Percentiles rank a stretch among this genome's conserved stretches.
These are phyloP conservation scores for Globisporangium polare DNA, from an alignment of 352 stramenopile genomes.

Conservation along the genomic window DNA sequence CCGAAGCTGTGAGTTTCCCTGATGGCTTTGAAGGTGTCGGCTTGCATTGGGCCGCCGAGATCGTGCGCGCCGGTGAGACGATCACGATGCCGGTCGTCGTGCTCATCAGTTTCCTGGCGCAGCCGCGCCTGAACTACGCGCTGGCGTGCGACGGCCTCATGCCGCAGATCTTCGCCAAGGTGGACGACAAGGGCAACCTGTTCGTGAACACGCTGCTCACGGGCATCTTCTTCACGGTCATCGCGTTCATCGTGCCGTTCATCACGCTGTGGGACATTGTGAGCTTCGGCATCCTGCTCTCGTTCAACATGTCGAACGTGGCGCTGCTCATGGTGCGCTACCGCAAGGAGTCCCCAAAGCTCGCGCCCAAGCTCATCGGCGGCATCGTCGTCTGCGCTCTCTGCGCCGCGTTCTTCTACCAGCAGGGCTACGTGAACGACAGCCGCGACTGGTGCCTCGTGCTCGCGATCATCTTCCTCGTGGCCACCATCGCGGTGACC, in stretches of 20 bases:
- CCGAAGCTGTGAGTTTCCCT: slow-evolving; percentile 26
- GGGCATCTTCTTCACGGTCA: slow-evolving; percentile 55
- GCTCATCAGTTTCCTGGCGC: slow-evolving; percentile 90
- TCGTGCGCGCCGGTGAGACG: slow-evolving; percentile 53
- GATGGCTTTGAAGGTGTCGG: slow-evolving; percentile 38
- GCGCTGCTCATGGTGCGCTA: slow-evolving; percentile 75
- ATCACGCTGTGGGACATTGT: slow-evolving; percentile 84
- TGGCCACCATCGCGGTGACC: slow-evolving; percentile 23
- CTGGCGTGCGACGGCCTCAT: slow-evolving; percentile 92
- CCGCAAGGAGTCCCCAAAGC: slow-evolving; percentile 43
- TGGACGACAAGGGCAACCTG: slow-evolving; percentile 77
- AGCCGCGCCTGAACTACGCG: slow-evolving; percentile 91
- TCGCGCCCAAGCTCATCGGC: slow-evolving; percentile 40
- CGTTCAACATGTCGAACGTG: slow-evolving; percentile 83
- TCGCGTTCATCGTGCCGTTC: slow-evolving; percentile 79
- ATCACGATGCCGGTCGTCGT: slow-evolving; percentile 93
- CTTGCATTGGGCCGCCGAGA: slow-evolving; percentile 38
- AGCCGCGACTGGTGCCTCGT: slow-evolving; percentile 27
- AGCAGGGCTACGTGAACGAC: slow-evolving; percentile 64
- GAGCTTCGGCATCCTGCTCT: slow-evolving; percentile 85
- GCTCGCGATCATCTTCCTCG: slow-evolving; percentile 46
- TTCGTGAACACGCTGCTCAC: slow-evolving; percentile 75
- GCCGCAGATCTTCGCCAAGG: slow-evolving; percentile 86
- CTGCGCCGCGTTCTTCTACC: slow-evolving; percentile 57
- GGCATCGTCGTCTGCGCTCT: slow-evolving; percentile 33